Conservation (phyloP, 2,329 filamentous ascomycete species). For the Zalaria sp. region DNA sequence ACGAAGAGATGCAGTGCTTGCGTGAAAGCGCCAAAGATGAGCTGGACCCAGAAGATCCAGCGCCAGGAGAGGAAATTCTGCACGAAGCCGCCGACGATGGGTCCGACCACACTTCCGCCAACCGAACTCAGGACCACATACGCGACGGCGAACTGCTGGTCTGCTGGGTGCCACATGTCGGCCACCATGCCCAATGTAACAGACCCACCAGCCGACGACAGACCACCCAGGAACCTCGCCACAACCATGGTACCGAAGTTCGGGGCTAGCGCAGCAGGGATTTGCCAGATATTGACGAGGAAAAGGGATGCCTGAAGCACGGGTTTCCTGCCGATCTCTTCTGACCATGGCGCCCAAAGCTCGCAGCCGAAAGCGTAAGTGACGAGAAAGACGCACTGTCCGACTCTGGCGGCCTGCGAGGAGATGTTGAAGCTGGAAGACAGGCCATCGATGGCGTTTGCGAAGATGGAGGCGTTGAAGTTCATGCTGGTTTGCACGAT, state of each 20-base stretch:
- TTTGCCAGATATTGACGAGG: constrained; percentile 34
- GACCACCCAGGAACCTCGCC: constrained; percentile 32
- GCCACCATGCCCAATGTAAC: constrained; percentile 49
- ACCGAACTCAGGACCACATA: constrained; percentile 34
- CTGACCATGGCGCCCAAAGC: constrained; percentile 38
- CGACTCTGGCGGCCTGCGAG: constrained; percentile 25
- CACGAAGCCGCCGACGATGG: constrained; percentile 19
- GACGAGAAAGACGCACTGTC: constrained; percentile 30
- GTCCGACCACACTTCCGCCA: constrained; percentile 17
- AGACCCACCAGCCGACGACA: constrained; percentile 45
- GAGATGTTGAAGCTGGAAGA: constrained; percentile 25
- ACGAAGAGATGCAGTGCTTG: constrained; percentile 55
- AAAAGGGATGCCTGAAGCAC: constrained; percentile 32
- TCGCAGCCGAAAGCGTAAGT: constrained; percentile 31
- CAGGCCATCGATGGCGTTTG: constrained; percentile 37
- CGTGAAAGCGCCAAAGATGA: constrained; percentile 58
- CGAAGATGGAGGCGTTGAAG: constrained; percentile 39
- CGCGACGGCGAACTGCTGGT: constrained; percentile 43
- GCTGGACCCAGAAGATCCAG: constrained; percentile 72
- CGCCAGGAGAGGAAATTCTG: constrained; percentile 46
- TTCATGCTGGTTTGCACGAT: constrained; percentile 41
- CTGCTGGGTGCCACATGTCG: constrained; percentile 42
- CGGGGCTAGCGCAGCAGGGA: constrained; percentile 26
- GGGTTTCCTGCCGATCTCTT: constrained; percentile 32
- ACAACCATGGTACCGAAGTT: constrained; percentile 26